Base-by-base conservation (phyloP, 805 yeast species). In the Candida sonorensis region DNA sequence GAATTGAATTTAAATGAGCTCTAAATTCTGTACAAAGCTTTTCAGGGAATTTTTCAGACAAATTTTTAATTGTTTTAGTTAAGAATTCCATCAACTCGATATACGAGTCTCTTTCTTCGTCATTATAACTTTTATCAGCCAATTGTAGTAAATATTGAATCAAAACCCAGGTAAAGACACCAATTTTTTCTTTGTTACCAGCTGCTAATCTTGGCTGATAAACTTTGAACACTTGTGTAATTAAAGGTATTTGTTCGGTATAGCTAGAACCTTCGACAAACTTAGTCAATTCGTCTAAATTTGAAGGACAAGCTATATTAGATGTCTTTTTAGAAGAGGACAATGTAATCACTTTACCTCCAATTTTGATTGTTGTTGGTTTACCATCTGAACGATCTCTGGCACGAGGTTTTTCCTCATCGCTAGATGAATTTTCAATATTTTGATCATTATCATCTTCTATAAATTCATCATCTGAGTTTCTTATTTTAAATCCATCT, bases 151-250 rank as follows among this genome's bases (percentile, higher is more conserved):
- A 58, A 46, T 83, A 86, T 42, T 77, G 72, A 39, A 83, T 64
- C 10, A 87, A 44, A 8, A 83, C 70, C 3, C 71, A 66, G 1
- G 82, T 69, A 48, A 88, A 81, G 3, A 44, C 50, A 16, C 79
- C 82, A 42, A 83, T 59, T 47, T 72, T 78, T 38, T 77, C 82
- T 50, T 84, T 86, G 55, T 90, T 87, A 3, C 95, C 97, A 34
- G 66, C 72, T 3, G 83, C 86, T 33, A 83, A 64, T 40, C 79
- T 75, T 10, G 97, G 95, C 41, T 82, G 85, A 55, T 79, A 76
- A 0, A 64, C 51, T 31, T 67, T 67, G 35, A 83, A 58, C 26
- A 87, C 69, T 35, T 69, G 67, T 31, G 71, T 69, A 17, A 84
- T 64, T 17, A 68, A 57, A 3, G 57, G 53, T 13, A 71, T 55